Percentiles rank a stretch among this genome's conserved stretches.
Evolutionary conservation across 2,329 filamentous ascomycete species (phyloP).

Genomic region (Cyphellophora europaea): DNA sequence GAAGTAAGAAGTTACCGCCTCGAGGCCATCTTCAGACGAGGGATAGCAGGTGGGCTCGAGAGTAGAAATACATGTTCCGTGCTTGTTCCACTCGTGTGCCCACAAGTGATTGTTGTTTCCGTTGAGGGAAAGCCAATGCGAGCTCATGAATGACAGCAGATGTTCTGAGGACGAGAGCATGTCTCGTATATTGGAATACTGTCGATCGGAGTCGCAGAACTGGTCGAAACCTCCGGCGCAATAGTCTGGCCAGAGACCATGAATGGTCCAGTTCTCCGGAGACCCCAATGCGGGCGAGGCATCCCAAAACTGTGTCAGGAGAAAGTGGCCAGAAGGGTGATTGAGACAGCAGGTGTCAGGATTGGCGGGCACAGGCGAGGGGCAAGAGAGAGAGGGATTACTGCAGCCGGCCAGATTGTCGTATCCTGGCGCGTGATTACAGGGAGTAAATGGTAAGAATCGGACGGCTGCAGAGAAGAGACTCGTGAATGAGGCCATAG

Average conservation of each 20-base stretch:
- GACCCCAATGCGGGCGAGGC: slow-evolving; percentile 56
- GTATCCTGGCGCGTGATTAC: too few species aligned
- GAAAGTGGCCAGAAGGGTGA: slow-evolving; percentile 58
- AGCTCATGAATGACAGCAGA: slow-evolving; percentile 57
- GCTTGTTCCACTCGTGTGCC: slow-evolving; percentile 68
- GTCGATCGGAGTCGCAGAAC: slow-evolving; percentile 53
- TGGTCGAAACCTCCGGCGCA: slow-evolving; percentile 63
- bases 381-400: slow-evolving; percentile 12
- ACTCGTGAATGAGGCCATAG: too few species aligned
- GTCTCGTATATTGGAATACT: slow-evolving; percentile 57
- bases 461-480: too few species aligned
- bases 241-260: slow-evolving; percentile 60
- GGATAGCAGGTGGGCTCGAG: slow-evolving; percentile 59
- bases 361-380: slow-evolving; percentile 7
- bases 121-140: slow-evolving; percentile 61
- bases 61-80: slow-evolving; percentile 60
- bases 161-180: slow-evolving; percentile 17
- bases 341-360: slow-evolving; percentile 65
- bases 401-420: background rate
- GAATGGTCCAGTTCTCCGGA: slow-evolving; percentile 62
- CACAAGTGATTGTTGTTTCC: slow-evolving; percentile 58
- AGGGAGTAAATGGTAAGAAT: too few species aligned
- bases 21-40: slow-evolving; percentile 26
- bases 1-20: slow-evolving; percentile 42
- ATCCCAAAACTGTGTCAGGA: slow-evolving; percentile 75